Evolutionary conservation across 164 flowering plant species (phyloP).

Genomic region (Umbilicus rupestris): DNA sequence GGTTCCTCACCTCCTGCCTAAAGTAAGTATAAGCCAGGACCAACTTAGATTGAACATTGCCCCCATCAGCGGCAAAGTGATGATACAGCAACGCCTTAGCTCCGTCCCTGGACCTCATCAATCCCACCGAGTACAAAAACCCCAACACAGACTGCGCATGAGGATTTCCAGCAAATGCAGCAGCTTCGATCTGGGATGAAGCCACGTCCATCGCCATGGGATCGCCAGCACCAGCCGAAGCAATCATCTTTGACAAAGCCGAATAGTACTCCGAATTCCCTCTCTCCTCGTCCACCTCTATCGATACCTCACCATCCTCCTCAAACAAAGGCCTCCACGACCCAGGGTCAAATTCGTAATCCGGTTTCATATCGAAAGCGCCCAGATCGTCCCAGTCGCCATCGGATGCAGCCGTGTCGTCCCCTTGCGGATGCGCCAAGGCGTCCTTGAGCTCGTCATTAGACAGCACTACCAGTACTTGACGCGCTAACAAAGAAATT

Average conservation of each 20-base stretch:
- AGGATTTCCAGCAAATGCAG: slow-evolving; percentile 39
- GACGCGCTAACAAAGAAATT: slow-evolving; percentile 33
- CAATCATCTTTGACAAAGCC: slow-evolving; percentile 42
- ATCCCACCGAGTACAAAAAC: slow-evolving; percentile 61
- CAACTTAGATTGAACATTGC: slow-evolving; percentile 86
- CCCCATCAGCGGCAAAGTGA: slow-evolving; percentile 64
- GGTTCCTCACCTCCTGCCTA: slow-evolving; percentile 46
- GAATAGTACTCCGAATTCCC: slow-evolving; percentile 37
- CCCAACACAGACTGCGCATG: slow-evolving; percentile 74
- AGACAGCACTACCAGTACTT: slow-evolving; percentile 55
- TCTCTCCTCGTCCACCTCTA: slow-evolving; percentile 6
- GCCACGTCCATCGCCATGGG: slow-evolving; percentile 56
- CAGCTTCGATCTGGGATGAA: slow-evolving; percentile 45
- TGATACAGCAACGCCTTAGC: slow-evolving; percentile 70
- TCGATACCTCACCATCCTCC: slow-evolving; percentile 20
- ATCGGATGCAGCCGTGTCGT: slow-evolving; percentile 17
- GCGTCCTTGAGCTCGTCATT: slow-evolving; percentile 59
- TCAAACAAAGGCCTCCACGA: slow-evolving; percentile 89
- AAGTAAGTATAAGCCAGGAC: slow-evolving; percentile 72
- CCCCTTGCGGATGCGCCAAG: neutral
- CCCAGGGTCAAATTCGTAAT: slow-evolving; percentile 82
- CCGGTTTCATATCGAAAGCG: slow-evolving; percentile 39
- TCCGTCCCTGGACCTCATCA: slow-evolving; percentile 38
- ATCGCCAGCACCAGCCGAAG: slow-evolving; percentile 44
- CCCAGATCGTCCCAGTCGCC: slow-evolving; percentile 78